These are phyloP conservation scores for Leishmania mexicana DNA, from an alignment of 208 protist species.

Conservation along the genomic window DNA sequence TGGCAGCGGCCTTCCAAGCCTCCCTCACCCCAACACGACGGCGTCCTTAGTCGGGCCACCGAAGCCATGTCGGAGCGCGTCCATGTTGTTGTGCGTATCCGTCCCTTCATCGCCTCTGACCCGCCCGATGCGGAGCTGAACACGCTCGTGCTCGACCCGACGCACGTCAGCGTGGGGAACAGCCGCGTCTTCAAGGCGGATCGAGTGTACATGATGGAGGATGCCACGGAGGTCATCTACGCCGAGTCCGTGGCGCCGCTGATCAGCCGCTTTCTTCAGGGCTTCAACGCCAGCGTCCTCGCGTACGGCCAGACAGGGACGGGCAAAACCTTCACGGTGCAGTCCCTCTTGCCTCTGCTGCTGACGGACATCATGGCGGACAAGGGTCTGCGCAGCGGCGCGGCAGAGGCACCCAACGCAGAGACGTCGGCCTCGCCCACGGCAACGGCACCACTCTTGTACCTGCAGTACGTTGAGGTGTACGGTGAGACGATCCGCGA, in stretches of 20 bases:
- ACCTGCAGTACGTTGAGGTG: constrained; percentile 93
- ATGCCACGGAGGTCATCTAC: constrained; percentile 78
- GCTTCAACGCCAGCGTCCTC: constrained; percentile 93
- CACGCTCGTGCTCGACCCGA: constrained; percentile 43
- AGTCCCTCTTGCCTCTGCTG: constrained; percentile 62
- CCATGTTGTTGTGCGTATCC: constrained; percentile 82
- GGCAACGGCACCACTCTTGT: constrained; percentile 29
- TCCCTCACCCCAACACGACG: neutral
- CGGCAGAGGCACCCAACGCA: neutral
- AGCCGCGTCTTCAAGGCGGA: constrained; percentile 89
- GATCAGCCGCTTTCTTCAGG: constrained; percentile 75
- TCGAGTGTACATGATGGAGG: constrained; percentile 74
- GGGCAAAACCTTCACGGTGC: constrained; percentile 96
- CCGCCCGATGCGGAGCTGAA: constrained; percentile 45
- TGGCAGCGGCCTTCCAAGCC: neutral
- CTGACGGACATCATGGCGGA: constrained; percentile 78
- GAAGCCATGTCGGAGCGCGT: constrained; percentile 64
- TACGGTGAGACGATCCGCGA: constrained; percentile 95
- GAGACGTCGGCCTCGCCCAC: too few species aligned
- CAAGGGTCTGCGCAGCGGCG: neutral
- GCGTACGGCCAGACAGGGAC: constrained; percentile 95
- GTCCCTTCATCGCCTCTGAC: constrained; percentile 68
- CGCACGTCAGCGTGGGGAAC: constrained; percentile 78
- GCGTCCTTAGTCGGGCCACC: neutral
- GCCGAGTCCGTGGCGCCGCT: constrained; percentile 66